Percentiles rank a stretch among this genome's conserved stretches.
Conservation (phyloP, 2,329 filamentous ascomycete species). For the Huntiella bhutanensis region DNA sequence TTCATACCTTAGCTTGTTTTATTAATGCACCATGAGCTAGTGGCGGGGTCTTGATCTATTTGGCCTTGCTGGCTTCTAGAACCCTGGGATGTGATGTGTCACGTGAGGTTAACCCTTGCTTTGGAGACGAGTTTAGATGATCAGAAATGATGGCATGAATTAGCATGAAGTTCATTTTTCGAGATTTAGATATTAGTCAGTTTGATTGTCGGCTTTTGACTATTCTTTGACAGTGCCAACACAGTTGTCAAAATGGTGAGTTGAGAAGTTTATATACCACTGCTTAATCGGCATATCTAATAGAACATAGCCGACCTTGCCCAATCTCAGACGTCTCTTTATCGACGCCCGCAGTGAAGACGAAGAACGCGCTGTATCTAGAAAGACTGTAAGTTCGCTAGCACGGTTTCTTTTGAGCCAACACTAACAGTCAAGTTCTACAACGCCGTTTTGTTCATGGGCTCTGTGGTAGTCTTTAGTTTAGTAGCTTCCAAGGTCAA, state of each 20-base stretch:
- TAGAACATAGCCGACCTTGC: conserved; percentile 49
- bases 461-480: conserved; percentile 86
- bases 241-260: conserved; percentile 3
- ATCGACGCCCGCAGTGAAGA: conserved; percentile 84
- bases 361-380: conserved; percentile 85
- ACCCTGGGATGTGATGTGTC: neutral
- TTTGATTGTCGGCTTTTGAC: no score
- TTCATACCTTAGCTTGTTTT: conserved; percentile 2
- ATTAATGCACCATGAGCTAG: neutral
- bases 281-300: conserved; percentile 6
- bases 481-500: conserved; percentile 78
- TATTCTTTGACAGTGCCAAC: neutral
- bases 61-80: neutral
- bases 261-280: neutral
- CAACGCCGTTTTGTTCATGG: conserved; percentile 91
- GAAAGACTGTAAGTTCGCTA: conserved; percentile 54
- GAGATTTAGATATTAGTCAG: no score
- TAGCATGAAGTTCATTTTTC: no score
- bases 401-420: neutral
- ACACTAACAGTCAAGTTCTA: conserved; percentile 55
- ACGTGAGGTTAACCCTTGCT: neutral
- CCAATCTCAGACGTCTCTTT: conserved; percentile 88
- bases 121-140: neutral
- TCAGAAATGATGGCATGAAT: no score
- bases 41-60: neutral